Conservation (phyloP, 441 rosid species). For the Biscutella laevigata region DNA sequence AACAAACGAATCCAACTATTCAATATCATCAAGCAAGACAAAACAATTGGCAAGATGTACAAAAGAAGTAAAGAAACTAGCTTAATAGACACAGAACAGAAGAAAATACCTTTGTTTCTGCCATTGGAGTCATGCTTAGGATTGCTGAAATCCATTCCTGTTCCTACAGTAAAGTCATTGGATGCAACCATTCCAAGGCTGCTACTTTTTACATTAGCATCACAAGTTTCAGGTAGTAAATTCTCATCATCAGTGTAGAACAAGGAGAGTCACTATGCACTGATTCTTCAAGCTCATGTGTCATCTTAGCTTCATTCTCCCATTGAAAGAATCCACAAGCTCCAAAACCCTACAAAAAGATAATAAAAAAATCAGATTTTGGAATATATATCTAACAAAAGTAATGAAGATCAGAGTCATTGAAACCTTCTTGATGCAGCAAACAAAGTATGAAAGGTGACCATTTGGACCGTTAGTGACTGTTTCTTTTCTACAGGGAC, state of each 20-base stretch:
- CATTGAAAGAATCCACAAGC: constrained; percentile 11
- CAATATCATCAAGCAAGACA: too few relatives aligned
- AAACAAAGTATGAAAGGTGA: constrained; percentile 28
- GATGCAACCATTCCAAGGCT: neutral
- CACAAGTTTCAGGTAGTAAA: neutral
- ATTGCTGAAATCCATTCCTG: too few relatives aligned
- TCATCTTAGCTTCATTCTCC: neutral
- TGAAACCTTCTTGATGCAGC: constrained; percentile 29
- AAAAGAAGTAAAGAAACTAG: too few relatives aligned
- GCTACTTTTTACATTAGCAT: neutral
- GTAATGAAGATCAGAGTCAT: neutral
- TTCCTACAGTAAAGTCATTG: neutral
- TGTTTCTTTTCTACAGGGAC: constrained; percentile 18
- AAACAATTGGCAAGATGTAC: too few relatives aligned
- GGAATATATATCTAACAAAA: too few relatives aligned
- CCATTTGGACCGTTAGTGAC: constrained; percentile 6
- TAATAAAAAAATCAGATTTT: neutral
- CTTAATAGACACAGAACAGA: too few relatives aligned
- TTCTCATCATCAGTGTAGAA: neutral
- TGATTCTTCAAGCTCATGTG: neutral
- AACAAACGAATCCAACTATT: too few relatives aligned
- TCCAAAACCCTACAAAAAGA: constrained; percentile 2
- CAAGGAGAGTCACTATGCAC: neutral
- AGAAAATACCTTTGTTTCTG: too few relatives aligned
- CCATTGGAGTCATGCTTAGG: too few relatives aligned